Percentiles rank a stretch among this genome's conserved stretches.
Conservation (phyloP, 495 filamentous ascomycete species). For the Platismatia glauca region DNA sequence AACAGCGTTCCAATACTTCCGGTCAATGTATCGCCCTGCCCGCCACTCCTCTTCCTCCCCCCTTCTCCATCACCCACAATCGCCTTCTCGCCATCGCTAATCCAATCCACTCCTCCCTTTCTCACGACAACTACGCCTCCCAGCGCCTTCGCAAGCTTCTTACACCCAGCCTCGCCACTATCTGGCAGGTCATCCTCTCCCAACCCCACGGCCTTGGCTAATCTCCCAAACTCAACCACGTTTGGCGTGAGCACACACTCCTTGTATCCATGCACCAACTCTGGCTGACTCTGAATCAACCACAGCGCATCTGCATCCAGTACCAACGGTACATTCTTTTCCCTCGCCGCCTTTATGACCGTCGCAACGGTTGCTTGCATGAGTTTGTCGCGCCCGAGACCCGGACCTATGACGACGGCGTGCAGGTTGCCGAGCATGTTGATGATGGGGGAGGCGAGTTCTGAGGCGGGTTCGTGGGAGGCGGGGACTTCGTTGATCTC, state of each 20-base stretch:
- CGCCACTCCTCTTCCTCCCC: constrained; percentile 82
- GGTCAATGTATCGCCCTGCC: constrained; percentile 93
- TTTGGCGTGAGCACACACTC: constrained; percentile 91
- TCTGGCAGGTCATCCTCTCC: constrained; percentile 40
- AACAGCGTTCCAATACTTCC: constrained; percentile 81
- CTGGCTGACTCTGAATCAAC: constrained; percentile 65
- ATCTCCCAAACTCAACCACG: constrained; percentile 78
- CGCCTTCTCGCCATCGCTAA: constrained; percentile 72
- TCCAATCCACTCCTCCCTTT: constrained; percentile 78
- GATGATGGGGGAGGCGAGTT: constrained; percentile 64
- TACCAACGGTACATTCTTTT: constrained; percentile 67
- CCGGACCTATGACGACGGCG: constrained; percentile 88
- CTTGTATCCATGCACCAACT: constrained; percentile 67
- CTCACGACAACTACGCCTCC: constrained; percentile 86
- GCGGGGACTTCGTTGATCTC: constrained; percentile 45
- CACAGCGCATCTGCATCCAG: constrained; percentile 86
- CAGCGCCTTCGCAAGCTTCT: constrained; percentile 63
- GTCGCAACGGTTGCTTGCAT: constrained; percentile 80
- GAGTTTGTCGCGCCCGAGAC: constrained; percentile 76
- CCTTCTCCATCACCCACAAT: constrained; percentile 65
- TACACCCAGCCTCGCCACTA: constrained; percentile 41
- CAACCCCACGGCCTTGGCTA: constrained; percentile 63
- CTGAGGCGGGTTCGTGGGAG: constrained; percentile 34
- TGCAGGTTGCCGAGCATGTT: constrained; percentile 78
- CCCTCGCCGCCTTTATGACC: constrained; percentile 72